phyloP scores from a whole-genome alignment of 495 filamentous ascomycete species.

The Niebla homalea region DNA sequence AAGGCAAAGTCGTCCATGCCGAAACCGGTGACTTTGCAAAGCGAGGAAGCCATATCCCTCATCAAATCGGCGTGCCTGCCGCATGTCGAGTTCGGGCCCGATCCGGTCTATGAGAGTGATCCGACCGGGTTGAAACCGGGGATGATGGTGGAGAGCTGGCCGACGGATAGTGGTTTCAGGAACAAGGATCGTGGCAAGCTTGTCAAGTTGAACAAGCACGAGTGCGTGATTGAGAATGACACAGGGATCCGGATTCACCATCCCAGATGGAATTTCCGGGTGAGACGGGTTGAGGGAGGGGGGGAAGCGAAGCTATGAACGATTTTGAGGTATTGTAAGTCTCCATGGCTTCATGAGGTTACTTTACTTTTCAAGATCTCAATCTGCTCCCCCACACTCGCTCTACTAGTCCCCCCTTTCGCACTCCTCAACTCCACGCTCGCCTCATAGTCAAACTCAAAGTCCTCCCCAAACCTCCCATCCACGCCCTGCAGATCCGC shows the following conservation, averaged over 20 bases:
- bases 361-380: background rate
- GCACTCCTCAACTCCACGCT: conserved; percentile 75
- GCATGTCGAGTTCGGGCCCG: conserved; percentile 22
- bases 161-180: conserved; percentile 39
- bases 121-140: conserved; percentile 32
- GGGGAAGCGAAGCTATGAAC: conserved; percentile 7
- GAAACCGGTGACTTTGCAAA: conserved; percentile 26
- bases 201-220: conserved; percentile 30
- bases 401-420: conserved; percentile 44
- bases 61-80: conserved; percentile 3
- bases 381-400: conserved; percentile 6
- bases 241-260: conserved; percentile 38
- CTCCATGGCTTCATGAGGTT: conserved; percentile 24
- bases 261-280: conserved; percentile 41
- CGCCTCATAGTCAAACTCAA: conserved; percentile 76
- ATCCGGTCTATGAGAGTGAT: conserved; percentile 28
- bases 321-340: background rate
- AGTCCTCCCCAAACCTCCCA: conserved; percentile 59
- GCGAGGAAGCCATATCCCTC: conserved; percentile 29
- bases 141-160: conserved; percentile 36
- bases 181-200: conserved; percentile 40
- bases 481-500: conserved; percentile 64
- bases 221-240: conserved; percentile 38
- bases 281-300: conserved; percentile 20
- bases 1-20: conserved; percentile 15